Percentiles rank a stretch among this genome's conserved stretches.
phyloP scores from a whole-genome alignment of 371 early-diverging fungal species.

The Mucor ambiguus region DNA sequence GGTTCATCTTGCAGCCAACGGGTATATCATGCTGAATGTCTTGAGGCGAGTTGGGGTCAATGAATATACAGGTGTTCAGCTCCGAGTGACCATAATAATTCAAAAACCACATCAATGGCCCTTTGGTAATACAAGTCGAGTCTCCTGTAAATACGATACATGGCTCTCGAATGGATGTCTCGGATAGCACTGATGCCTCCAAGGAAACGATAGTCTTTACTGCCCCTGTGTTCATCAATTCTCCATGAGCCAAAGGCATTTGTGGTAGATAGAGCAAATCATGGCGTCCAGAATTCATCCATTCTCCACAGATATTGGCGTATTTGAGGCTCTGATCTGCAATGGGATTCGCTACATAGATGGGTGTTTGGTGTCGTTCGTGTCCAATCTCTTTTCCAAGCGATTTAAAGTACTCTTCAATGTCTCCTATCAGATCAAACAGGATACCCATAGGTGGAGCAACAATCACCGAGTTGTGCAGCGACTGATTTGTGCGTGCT shows the following conservation, averaged over 20 bases:
- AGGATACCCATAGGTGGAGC: slow-evolving; percentile 69
- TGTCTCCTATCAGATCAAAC: slow-evolving; percentile 73
- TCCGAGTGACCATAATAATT: slow-evolving; percentile 33
- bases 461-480: slow-evolving; percentile 74
- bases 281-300: slow-evolving; percentile 73
- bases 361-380: slow-evolving; percentile 50
- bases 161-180: slow-evolving; percentile 53
- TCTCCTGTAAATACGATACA: slow-evolving; percentile 72
- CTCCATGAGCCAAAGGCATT: slow-evolving; percentile 59
- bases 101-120: slow-evolving; percentile 37
- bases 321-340: slow-evolving; percentile 79
- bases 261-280: slow-evolving; percentile 58
- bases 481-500: slow-evolving; percentile 60
- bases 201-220: slow-evolving; percentile 34
- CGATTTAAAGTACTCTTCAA: slow-evolving; percentile 55
- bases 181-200: slow-evolving; percentile 40
- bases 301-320: slow-evolving; percentile 88
- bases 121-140: slow-evolving; percentile 28
- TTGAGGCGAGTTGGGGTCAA: slow-evolving; percentile 26
- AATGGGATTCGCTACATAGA: slow-evolving; percentile 76
- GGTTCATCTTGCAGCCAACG: slow-evolving; percentile 22
- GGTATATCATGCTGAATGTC: slow-evolving; percentile 13
- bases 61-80: slow-evolving; percentile 33
- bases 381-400: slow-evolving; percentile 47
- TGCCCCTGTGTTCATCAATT: slow-evolving; percentile 48